Percentiles rank a stretch among this genome's conserved stretches.
These are phyloP conservation scores for Cryphonectria carpinicola DNA, from an alignment of 2,329 filamentous ascomycete species.

Conservation along the genomic window DNA sequence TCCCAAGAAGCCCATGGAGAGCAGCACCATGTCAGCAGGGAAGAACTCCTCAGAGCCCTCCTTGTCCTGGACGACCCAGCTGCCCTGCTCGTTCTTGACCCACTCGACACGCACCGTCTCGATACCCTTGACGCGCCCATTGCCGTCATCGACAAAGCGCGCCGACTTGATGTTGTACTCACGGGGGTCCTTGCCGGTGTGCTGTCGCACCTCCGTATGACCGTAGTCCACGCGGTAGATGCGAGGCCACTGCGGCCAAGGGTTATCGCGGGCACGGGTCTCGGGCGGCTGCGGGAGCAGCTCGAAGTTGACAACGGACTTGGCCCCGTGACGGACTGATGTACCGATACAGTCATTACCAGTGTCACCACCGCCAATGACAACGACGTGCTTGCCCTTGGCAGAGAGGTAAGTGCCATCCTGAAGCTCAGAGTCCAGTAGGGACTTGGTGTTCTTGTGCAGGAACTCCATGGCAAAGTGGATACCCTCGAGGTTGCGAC, in stretches of 20 bases:
- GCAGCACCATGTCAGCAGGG: slow-evolving; percentile 88
- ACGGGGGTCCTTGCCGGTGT: slow-evolving; percentile 93
- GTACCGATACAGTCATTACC: slow-evolving; percentile 98
- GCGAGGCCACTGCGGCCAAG: slow-evolving; percentile 97
- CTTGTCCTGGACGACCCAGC: slow-evolving; percentile 98
- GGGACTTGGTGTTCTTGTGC: slow-evolving; percentile 96
- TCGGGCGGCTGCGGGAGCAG: slow-evolving; percentile 88
- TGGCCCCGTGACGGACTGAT: slow-evolving; percentile 91
- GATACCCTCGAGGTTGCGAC: slow-evolving; percentile 84
- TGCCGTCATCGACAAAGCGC: slow-evolving; percentile 90
- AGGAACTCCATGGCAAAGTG: slow-evolving; percentile 98
- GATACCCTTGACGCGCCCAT: slow-evolving; percentile 89
- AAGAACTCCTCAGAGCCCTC: slow-evolving; percentile 95
- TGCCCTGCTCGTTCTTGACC: slow-evolving; percentile 85
- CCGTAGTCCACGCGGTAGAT: slow-evolving; percentile 99
- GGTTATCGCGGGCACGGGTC: slow-evolving; percentile 91
- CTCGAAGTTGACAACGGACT: slow-evolving; percentile 96
- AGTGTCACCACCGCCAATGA: slow-evolving; percentile 97
- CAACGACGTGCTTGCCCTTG: slow-evolving; percentile 93
- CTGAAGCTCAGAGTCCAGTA: slow-evolving; percentile 85
- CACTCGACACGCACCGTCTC: slow-evolving; percentile 95
- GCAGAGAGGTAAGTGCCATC: slow-evolving; percentile 90
- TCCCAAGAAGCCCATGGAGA: slow-evolving; percentile 97
- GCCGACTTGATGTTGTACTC: slow-evolving; percentile 99
- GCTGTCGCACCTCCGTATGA: slow-evolving; percentile 92